Evolutionary conservation across 2,329 filamentous ascomycete species (phyloP).

Genomic region (Pseudocercospora eumusae): DNA sequence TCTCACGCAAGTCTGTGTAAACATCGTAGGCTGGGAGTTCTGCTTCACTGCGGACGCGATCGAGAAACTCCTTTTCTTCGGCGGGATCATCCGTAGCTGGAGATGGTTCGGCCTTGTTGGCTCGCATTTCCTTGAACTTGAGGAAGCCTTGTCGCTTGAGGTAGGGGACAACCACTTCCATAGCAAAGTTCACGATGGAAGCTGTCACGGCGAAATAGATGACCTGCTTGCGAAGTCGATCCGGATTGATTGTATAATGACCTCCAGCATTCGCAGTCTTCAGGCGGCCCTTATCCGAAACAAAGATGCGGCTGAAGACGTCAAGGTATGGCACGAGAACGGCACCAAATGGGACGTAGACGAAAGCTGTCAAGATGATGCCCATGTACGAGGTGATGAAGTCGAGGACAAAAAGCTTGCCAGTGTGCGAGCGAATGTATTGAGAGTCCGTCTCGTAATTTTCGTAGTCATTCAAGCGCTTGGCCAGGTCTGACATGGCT

Average conservation of each 20-base stretch:
- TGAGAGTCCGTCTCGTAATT: slow-evolving; percentile 89
- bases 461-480: slow-evolving; percentile 75
- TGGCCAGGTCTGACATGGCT: slow-evolving; percentile 74
- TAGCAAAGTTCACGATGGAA: slow-evolving; percentile 81
- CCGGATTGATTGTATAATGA: slow-evolving; percentile 76
- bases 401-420: slow-evolving; percentile 93
- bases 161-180: slow-evolving; percentile 83
- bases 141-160: slow-evolving; percentile 75
- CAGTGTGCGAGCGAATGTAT: slow-evolving; percentile 79
- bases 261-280: slow-evolving; percentile 51
- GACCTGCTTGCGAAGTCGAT: slow-evolving; percentile 82
- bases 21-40: slow-evolving; percentile 85
- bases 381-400: slow-evolving; percentile 95
- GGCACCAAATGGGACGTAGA: slow-evolving; percentile 89
- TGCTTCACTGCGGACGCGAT: slow-evolving; percentile 78
- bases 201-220: slow-evolving; percentile 96
- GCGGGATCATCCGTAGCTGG: slow-evolving; percentile 62
- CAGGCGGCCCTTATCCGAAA: slow-evolving; percentile 68
- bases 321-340: slow-evolving; percentile 83
- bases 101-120: slow-evolving; percentile 51
- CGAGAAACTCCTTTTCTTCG: slow-evolving; percentile 78
- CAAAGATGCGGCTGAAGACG: slow-evolving; percentile 73
- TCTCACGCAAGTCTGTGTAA: slow-evolving; percentile 85
- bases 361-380: slow-evolving; percentile 87
- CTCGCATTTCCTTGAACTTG: slow-evolving; percentile 76